These are phyloP conservation scores for Strobilomyces dryophilus DNA, from an alignment of 768 basidiomycete species.

Conservation along the genomic window DNA sequence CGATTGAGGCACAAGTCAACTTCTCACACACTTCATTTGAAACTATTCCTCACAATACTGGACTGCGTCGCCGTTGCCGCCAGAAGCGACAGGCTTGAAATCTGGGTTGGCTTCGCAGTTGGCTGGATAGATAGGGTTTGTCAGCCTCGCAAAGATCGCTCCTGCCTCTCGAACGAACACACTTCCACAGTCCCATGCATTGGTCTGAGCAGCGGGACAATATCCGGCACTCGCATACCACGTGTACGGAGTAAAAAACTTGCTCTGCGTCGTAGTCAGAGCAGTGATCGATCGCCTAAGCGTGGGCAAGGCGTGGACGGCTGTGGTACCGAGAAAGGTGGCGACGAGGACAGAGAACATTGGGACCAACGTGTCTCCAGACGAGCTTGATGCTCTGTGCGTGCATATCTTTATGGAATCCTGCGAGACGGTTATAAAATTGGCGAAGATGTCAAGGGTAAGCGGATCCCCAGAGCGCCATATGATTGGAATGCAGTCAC, in stretches of 20 bases:
- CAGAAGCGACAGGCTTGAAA: conserved; percentile 46
- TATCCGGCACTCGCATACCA: conserved; percentile 49
- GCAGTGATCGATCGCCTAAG: conserved; percentile 39
- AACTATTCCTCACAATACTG: conserved; percentile 39
- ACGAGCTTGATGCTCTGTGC: not conserved
- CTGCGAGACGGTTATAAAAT: not conserved
- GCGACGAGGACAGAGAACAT: conserved; percentile 20
- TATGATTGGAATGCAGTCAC: conserved; percentile 2
- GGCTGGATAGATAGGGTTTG: conserved; percentile 19
- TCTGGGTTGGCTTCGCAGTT: conserved; percentile 45
- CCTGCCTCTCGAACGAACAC: conserved; percentile 12
- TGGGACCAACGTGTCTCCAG: not conserved
- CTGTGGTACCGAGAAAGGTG: conserved; percentile 11
- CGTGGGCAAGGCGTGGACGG: conserved; percentile 19
- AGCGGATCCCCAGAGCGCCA: conserved; percentile 1
- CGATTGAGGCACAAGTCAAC: not conserved
- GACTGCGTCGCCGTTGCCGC: conserved; percentile 39
- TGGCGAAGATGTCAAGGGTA: not conserved
- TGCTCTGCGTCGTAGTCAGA: conserved; percentile 38
- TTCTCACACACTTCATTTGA: not conserved
- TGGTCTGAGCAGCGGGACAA: conserved; percentile 40
- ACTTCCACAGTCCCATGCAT: conserved; percentile 56
- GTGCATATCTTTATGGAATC: not conserved
- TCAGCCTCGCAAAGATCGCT: not conserved
- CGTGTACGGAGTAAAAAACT: conserved; percentile 44